Evolutionary conservation across 78 protist genomes (phyloP), one percentile per base, ranked within the genome.

Genomic region (Speleostelium caveatum): DNA sequence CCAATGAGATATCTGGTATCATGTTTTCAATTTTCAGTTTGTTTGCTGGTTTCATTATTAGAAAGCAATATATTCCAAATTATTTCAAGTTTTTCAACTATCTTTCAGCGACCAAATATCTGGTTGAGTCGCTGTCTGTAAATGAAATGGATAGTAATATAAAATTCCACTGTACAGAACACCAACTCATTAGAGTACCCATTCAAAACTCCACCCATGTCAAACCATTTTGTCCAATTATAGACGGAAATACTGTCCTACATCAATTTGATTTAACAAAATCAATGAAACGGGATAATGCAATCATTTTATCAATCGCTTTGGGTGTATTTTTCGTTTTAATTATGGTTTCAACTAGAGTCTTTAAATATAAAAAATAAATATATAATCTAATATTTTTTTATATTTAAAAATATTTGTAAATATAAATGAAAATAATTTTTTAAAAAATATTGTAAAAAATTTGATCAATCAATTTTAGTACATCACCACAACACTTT

Each of bases 1-100:
- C 91, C 61, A 83, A 83, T 59, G 91, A 83, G 55, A 39, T 83
- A 4, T 51, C 80, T 14, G 91, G 91, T 39, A 83, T 83, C 39
- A n/a, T 53, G 4, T 83, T 83, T 32, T 59, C 73, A 8, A 53
- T 77, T 3, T 77, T 77, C 65, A 38, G 56, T 26, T 33, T 83
- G 39, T 83, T 83, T 62, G 91, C 91, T 22, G 91, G 91, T 10
- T 83, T 83, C 30, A 83, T 83, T 35, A 83, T 83, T 22, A 26
- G 75, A n/a, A 24, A 38, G n/a, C 36, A 55, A 2, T 45, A 55
- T 14, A 83, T 83, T 10, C 91, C 91, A 21, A 39, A 16, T 0
- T 71, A 83, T 19, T 83, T 68, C 45, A 67, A 69, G 42, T 83
- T 61, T 55, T 42, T 83, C 33, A 68, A 71, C 36, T 45, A 83